phyloP scores from a whole-genome alignment of 2,329 filamentous ascomycete species.

The Pleochaeta shiraiana region DNA sequence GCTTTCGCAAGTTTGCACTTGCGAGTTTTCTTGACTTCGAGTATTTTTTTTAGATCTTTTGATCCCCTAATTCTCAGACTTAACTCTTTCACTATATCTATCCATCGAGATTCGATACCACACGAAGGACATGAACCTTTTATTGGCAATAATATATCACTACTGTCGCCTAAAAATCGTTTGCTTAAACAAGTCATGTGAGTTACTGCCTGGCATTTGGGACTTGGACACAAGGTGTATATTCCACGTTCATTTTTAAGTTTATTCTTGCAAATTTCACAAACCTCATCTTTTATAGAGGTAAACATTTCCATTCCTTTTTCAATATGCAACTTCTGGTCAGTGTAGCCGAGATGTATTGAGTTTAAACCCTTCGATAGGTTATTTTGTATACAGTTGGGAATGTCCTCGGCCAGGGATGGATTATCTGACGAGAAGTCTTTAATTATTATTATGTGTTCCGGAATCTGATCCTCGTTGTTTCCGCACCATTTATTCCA shows the following conservation, averaged over 20 bases:
- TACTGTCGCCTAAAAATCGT: conserved; percentile 24
- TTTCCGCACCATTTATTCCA: conserved; percentile 41
- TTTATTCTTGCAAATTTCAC: conserved; percentile 28
- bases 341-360: conserved; percentile 31
- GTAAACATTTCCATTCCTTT: conserved; percentile 32
- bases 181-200: conserved; percentile 38
- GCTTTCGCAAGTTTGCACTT: conserved; percentile 7
- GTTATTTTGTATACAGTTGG: conserved; percentile 6
- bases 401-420: conserved; percentile 2
- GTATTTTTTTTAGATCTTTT: conserved; percentile 46
- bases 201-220: conserved; percentile 31
- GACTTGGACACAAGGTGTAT: conserved; percentile 33
- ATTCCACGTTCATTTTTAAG: conserved; percentile 28
- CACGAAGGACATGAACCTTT: conserved; percentile 53
- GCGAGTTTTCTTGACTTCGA: conserved; percentile 25
- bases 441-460: conserved; percentile 10
- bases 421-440: conserved; percentile 11
- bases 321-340: conserved; percentile 29
- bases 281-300: conserved; percentile 33
- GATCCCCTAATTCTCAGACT: conserved; percentile 48
- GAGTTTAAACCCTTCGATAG: conserved; percentile 20
- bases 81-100: conserved; percentile 61
- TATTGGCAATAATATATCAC: conserved; percentile 36
- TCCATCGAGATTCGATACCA: conserved; percentile 40
- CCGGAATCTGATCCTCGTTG: conserved; percentile 13